A percentile compares a stretch with the other conserved stretches of the same genome.
Evolutionary conservation across 768 basidiomycete species (phyloP).

Genomic region (Lentinula detonsa): DNA sequence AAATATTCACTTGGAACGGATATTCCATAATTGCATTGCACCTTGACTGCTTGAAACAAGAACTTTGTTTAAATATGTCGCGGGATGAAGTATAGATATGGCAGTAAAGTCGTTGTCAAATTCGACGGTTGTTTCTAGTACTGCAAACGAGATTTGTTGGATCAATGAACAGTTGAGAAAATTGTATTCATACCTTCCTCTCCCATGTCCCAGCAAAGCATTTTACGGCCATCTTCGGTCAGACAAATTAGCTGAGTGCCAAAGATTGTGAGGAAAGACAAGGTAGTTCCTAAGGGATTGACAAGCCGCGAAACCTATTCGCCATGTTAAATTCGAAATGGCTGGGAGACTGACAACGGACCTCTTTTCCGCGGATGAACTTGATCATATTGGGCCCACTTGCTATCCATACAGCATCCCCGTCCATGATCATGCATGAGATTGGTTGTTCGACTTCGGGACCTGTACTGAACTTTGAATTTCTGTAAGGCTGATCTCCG

Average conservation of each 20-base stretch:
- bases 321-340: constrained; percentile 4
- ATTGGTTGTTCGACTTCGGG: constrained; percentile 77
- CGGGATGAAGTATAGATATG: constrained; percentile 82
- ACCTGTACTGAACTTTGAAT: constrained; percentile 39
- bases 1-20: constrained; percentile 62
- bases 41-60: constrained; percentile 81
- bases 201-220: constrained; percentile 73
- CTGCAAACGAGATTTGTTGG: constrained; percentile 24
- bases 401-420: constrained; percentile 81
- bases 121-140: constrained; percentile 58
- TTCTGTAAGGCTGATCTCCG: neutral
- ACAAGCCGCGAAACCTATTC: constrained; percentile 48
- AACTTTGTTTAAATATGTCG: constrained; percentile 96
- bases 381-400: constrained; percentile 65
- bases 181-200: constrained; percentile 41
- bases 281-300: constrained; percentile 55
- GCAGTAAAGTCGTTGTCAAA: constrained; percentile 86
- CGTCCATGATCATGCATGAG: constrained; percentile 72
- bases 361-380: constrained; percentile 88
- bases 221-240: constrained; percentile 67
- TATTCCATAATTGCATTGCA: constrained; percentile 89
- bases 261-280: constrained; percentile 72
- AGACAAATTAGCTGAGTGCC: constrained; percentile 77
- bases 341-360: constrained; percentile 17
- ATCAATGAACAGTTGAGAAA: neutral